Conservation (phyloP, 2,329 filamentous ascomycete genomes). For the Bisporella sp. region DNA sequence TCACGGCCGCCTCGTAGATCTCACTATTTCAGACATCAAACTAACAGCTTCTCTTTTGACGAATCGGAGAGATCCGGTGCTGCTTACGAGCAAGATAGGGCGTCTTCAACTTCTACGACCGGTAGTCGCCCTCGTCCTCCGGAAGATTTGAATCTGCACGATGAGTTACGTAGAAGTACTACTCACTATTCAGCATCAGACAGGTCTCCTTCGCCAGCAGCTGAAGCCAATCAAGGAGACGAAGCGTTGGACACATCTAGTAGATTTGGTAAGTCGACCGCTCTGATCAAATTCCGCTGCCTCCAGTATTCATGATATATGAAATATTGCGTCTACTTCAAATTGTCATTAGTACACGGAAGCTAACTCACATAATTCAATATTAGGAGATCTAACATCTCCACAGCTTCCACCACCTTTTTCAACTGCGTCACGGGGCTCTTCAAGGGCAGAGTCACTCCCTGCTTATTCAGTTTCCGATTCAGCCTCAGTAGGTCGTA, state of each 20-base stretch:
- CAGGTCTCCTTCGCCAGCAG: too few species aligned
- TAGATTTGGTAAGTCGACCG: too few species aligned
- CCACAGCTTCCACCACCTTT: conserved; percentile 23
- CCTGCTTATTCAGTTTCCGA: conserved; percentile 2
- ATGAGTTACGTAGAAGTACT: conserved; percentile 19
- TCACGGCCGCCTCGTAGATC: conserved; percentile 23
- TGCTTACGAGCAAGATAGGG: conserved; percentile 23
- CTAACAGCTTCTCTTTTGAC: conserved; percentile 29
- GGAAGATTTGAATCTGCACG: conserved; percentile 15
- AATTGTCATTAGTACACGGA: too few species aligned
- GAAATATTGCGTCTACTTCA: too few species aligned
- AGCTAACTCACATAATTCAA: too few species aligned
- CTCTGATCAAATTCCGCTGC: too few species aligned
- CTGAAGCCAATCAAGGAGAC: too few species aligned
- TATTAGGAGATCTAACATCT: conserved; percentile 1
- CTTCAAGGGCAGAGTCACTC: conserved; percentile 14
- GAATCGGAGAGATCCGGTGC: conserved; percentile 25
- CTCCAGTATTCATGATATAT: too few species aligned
- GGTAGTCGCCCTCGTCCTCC: conserved; percentile 9
- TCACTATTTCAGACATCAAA: conserved; percentile 27
- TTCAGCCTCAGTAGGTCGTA: too few species aligned
- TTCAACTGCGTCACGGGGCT: conserved; percentile 17
- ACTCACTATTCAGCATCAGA: too few species aligned
- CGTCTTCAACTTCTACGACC: conserved; percentile 15
- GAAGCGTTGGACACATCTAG: too few species aligned